Evolutionary conservation across 2,329 filamentous ascomycete genomes (phyloP).

Genomic region (Alternaria dauci): DNA sequence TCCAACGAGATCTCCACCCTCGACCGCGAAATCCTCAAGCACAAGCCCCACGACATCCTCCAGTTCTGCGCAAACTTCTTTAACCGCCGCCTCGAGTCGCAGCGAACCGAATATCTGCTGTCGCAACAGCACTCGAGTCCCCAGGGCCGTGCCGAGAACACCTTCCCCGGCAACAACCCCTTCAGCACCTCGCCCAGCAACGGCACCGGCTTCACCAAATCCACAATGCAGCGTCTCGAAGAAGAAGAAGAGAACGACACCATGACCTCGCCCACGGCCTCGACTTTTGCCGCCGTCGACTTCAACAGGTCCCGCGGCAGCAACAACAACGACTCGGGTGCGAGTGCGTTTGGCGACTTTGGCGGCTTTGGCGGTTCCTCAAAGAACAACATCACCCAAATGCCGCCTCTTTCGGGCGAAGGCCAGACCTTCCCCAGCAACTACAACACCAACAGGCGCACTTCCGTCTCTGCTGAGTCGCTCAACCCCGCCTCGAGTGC

Average conservation of each 20-base stretch:
- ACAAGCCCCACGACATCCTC: constrained; percentile 69
- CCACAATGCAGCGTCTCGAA: constrained; percentile 68
- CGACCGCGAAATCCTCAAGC: constrained; percentile 66
- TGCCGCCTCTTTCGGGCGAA: constrained; percentile 58
- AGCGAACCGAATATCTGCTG: constrained; percentile 66
- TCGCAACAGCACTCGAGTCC: constrained; percentile 57
- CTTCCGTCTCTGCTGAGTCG: constrained; percentile 95
- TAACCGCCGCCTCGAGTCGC: constrained; percentile 69
- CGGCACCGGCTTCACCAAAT: constrained; percentile 54
- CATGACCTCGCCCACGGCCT: constrained; percentile 75
- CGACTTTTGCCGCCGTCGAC: constrained; percentile 55
- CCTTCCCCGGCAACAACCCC: constrained; percentile 81
- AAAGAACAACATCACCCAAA: constrained; percentile 50
- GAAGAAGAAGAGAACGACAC: constrained; percentile 85
- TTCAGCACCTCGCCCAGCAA: constrained; percentile 64
- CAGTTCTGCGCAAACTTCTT: constrained; percentile 77
- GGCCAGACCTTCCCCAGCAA: constrained; percentile 83
- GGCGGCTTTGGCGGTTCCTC: constrained; percentile 44
- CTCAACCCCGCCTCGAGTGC: constrained; percentile 85
- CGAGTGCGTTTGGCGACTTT: constrained; percentile 52
- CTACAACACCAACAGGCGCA: constrained; percentile 92
- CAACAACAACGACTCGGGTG: constrained; percentile 46
- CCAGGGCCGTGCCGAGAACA: constrained; percentile 66
- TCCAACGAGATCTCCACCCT: constrained; percentile 70
- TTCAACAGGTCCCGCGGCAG: constrained; percentile 49